Evolutionary conservation across 805 yeast genomes (phyloP).

Genomic region (Pichia pseudocactophila): DNA sequence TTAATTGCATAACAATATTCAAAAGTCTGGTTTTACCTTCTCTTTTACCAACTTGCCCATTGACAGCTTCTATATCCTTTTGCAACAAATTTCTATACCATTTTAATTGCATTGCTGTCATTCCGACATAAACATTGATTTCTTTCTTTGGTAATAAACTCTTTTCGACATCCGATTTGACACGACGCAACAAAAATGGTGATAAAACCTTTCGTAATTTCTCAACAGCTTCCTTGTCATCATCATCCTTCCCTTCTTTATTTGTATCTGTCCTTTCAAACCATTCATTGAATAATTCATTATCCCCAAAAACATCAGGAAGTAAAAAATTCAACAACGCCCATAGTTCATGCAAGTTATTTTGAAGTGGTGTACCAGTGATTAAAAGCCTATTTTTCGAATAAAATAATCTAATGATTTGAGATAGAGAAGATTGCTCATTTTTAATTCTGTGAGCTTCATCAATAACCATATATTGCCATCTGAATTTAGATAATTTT

Average conservation of each 20-base stretch:
- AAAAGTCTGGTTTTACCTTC: constrained; percentile 87
- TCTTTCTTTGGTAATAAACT: constrained; percentile 87
- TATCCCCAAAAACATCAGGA: constrained; percentile 93
- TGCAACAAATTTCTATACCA: constrained; percentile 89
- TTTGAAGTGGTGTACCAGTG: constrained; percentile 95
- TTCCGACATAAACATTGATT: constrained; percentile 80
- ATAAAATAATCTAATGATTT: constrained; percentile 81
- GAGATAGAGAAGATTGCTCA: constrained; percentile 86
- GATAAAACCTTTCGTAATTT: constrained; percentile 81
- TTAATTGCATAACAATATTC: constrained; percentile 91
- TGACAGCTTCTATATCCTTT: constrained; percentile 92
- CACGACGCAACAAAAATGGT: constrained; percentile 83
- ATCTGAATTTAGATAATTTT: constrained; percentile 67
- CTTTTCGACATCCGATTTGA: constrained; percentile 88
- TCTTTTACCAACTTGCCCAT: constrained; percentile 89
- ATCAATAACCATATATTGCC: constrained; percentile 92
- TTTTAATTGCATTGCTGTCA: constrained; percentile 89
- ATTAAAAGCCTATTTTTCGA: constrained; percentile 78
- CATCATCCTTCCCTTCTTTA: constrained; percentile 76
- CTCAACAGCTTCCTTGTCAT: constrained; percentile 80
- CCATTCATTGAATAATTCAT: constrained; percentile 88
- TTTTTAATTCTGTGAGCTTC: constrained; percentile 97
- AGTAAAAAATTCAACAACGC: constrained; percentile 81
- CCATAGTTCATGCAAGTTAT: constrained; percentile 94
- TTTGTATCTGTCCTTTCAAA: constrained; percentile 52